Percentiles rank a stretch among this genome's conserved stretches.
These are phyloP conservation scores for Verticillium zaregamsianum DNA, from an alignment of 2,329 filamentous ascomycete species.

Conservation along the genomic window DNA sequence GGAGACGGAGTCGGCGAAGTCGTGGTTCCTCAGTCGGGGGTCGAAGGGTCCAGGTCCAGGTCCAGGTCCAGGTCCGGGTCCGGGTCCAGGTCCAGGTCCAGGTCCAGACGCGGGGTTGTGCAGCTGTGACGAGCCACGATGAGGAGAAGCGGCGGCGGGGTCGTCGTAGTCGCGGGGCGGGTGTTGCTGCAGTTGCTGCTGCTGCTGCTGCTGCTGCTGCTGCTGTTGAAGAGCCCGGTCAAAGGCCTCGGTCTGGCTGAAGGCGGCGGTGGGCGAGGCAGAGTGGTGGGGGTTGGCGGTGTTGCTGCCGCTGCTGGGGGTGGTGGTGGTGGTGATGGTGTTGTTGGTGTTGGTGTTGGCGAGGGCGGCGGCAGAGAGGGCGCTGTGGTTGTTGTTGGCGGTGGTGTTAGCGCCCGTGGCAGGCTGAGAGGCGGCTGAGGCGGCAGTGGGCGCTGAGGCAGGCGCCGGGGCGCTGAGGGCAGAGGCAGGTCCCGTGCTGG, in stretches of 20 bases:
- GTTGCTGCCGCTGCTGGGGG: slow-evolving; percentile 19
- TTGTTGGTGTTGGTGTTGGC: slow-evolving; percentile 12
- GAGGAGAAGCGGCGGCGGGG: slow-evolving; percentile 20
- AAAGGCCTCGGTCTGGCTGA: slow-evolving; percentile 46
- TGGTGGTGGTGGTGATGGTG: slow-evolving; percentile 13
- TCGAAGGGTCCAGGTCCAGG: slow-evolving; percentile 21
- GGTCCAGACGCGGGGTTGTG: slow-evolving; percentile 4
- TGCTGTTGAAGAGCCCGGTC: slow-evolving; percentile 22
- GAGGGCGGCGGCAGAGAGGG: slow-evolving; percentile 6
- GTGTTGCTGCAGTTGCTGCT: slow-evolving; percentile 24
- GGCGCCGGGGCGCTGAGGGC: slow-evolving; percentile 4
- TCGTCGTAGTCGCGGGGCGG: slow-evolving; percentile 25
- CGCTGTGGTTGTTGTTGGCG: slow-evolving; percentile 4
- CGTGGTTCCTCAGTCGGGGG: slow-evolving; percentile 31
- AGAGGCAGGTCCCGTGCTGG: too few species aligned
- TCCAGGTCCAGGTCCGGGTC: not conserved
- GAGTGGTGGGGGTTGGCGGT: slow-evolving; percentile 31
- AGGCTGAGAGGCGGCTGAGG: not conserved
- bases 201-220: slow-evolving; percentile 17
- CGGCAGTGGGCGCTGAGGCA: slow-evolving; percentile 8
- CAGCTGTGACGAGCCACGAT: slow-evolving; percentile 16
- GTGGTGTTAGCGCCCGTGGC: slow-evolving; percentile 7
- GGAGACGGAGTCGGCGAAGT: slow-evolving; percentile 43
- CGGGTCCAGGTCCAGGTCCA: not conserved
- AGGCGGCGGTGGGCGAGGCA: slow-evolving; percentile 41